Percentiles rank a stretch among this genome's conserved stretches.
phyloP scores from a whole-genome alignment of 805 yeast genomes.

The Suhomyces vadensis region DNA sequence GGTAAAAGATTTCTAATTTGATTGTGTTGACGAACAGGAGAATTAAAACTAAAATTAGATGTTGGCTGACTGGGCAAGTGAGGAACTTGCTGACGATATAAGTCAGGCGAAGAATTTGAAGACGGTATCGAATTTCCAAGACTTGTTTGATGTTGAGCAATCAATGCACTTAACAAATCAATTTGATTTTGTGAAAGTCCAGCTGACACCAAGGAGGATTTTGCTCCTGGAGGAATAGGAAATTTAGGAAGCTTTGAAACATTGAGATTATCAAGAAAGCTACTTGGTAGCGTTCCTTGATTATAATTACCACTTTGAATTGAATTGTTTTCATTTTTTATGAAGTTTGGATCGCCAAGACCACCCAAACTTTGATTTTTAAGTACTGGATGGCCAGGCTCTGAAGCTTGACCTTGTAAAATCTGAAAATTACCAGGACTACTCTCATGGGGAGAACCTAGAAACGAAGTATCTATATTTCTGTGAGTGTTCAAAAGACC shows the following conservation, averaged over 20 bases:
- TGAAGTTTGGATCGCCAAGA: background rate
- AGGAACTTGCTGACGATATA: constrained; percentile 8
- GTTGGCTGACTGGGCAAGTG: constrained; percentile 12
- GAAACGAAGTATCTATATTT: constrained; percentile 2
- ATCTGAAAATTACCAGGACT: background rate
- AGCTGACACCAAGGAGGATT: constrained; percentile 58
- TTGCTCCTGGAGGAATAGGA: constrained; percentile 74
- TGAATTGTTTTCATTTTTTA: background rate
- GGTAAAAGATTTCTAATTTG: constrained; percentile 4
- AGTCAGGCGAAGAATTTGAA: constrained; percentile 1
- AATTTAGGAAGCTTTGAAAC: constrained; percentile 55
- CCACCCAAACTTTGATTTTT: too few species aligned
- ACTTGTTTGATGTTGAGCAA: constrained; percentile 62
- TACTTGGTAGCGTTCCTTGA: background rate
- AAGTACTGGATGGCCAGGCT: background rate
- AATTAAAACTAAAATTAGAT: constrained; percentile 7
- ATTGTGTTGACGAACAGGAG: constrained; percentile 18
- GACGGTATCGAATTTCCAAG: constrained; percentile 15
- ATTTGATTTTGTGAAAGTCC: constrained; percentile 72
- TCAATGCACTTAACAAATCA: constrained; percentile 68
- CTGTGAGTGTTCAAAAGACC: background rate
- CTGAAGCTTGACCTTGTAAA: background rate
- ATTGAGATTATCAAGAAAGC: constrained; percentile 20
- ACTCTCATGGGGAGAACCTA: background rate
- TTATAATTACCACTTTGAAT: background rate